Percentiles rank a stretch among this genome's conserved stretches.
Conservation (phyloP, 371 early-diverging fungal genomes). For the Basidiobolus meristosporus region DNA sequence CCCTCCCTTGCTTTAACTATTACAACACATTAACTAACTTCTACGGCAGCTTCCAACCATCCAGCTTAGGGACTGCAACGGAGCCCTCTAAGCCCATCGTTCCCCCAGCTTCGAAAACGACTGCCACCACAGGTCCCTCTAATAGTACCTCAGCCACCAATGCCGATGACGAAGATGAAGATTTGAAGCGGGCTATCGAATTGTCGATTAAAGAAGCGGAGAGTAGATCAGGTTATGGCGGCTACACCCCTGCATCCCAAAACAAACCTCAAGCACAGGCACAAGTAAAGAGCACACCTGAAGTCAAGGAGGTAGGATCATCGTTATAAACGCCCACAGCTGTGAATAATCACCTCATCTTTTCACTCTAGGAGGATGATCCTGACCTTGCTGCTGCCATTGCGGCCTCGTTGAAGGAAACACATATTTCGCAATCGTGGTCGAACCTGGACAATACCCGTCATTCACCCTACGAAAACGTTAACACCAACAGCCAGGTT, state of each 20-base stretch:
- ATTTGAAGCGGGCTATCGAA: slow-evolving; percentile 72
- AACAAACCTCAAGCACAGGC: slow-evolving; percentile 4
- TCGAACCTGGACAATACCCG: neutral
- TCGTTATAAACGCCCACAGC: neutral
- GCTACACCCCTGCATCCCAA: slow-evolving; percentile 4
- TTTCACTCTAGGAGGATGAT: slow-evolving; percentile 39
- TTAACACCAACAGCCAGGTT: neutral
- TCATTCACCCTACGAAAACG: neutral
- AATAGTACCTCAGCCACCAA: neutral
- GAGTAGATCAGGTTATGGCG: slow-evolving; percentile 13
- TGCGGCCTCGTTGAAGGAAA: slow-evolving; percentile 73
- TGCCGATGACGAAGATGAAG: slow-evolving; percentile 49
- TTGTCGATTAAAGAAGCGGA: slow-evolving; percentile 55
- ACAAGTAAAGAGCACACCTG: slow-evolving; percentile 3
- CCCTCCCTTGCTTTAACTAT: too few relatives aligned
- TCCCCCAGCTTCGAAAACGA: slow-evolving; percentile 2
- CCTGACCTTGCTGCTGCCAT: slow-evolving; percentile 81
- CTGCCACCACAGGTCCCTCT: neutral
- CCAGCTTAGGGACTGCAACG: neutral
- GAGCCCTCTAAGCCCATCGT: neutral
- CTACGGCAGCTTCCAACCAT: too few relatives aligned
- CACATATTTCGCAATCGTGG: slow-evolving; percentile 6
- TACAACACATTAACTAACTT: too few relatives aligned
- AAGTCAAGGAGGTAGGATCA: slow-evolving; percentile 1
- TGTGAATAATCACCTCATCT: neutral